Conservation (phyloP, 139 green algal species). For the Chlorella sorokiniana region DNA sequence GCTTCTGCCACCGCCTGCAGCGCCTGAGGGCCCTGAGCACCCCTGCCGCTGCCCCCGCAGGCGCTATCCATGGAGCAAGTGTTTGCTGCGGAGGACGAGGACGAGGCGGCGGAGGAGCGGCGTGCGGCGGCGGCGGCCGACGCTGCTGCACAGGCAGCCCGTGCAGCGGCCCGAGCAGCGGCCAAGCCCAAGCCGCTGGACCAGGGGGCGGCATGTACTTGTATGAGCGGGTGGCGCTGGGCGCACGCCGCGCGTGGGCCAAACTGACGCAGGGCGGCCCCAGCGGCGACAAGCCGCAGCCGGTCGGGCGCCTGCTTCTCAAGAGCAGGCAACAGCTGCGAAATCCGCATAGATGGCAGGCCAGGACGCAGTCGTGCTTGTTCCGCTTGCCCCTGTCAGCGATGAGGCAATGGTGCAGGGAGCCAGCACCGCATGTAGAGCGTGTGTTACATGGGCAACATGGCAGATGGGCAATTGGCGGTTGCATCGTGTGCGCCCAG, state of each 20-base stretch:
- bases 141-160: neutral
- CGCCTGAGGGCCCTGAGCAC: too few relatives aligned
- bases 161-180: neutral
- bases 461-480: too few relatives aligned
- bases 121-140: too few relatives aligned
- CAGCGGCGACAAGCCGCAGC: neutral
- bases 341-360: neutral
- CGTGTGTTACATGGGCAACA: too few relatives aligned
- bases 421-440: too few relatives aligned
- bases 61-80: slow-evolving; percentile 46
- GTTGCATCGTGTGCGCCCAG: too few relatives aligned
- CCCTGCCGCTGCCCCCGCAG: neutral
- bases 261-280: neutral
- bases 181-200: slow-evolving; percentile 35
- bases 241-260: neutral
- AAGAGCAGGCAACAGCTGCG: neutral
- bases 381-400: too few relatives aligned
- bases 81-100: slow-evolving; percentile 54
- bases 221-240: slow-evolving; percentile 5
- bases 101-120: slow-evolving; percentile 43
- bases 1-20: too few relatives aligned
- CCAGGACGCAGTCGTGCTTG: too few relatives aligned
- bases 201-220: slow-evolving; percentile 32
- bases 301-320: neutral
- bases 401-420: too few relatives aligned